Base-by-base conservation (phyloP, 1,139 yeast genomes). In the Debaryomyces sp. region DNA sequence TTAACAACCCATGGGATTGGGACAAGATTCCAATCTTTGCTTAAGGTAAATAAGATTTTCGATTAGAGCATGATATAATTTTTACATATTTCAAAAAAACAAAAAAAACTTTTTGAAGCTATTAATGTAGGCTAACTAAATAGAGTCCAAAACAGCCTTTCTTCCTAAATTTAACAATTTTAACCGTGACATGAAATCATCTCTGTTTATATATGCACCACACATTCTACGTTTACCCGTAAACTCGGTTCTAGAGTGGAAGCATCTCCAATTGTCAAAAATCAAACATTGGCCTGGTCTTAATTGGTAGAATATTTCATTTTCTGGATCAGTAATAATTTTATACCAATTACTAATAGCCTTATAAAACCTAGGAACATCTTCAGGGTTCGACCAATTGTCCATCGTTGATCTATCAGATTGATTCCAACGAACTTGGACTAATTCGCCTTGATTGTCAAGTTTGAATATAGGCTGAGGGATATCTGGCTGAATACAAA, bases 1-100 rank as follows among this genome's bases (percentile, higher is more conserved):
- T 90, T 75, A 90, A 90, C 68, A 89, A 90, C 65, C 96, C 97
- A 53, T 84, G 85, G 81, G 82, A 75, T 59, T 88, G 95, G 95
- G 80, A 78, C 56, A 71, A 76, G 54, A 72, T 77, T 57, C 85
- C 86, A 50, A 77, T 76, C 52, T 81, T 82, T 54, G 62, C 53
- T 41, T 69, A 63, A 51, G 15, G 10, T 23, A 26, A 6, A n/a
- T 13, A 22, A 3, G 22, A 21, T 34, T 34, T 35, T 6, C 6
- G 24, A n/a, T 35, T 35, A 12, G 26, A 22, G 10, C n/a, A 12
- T 12, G 21, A 15, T 23, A 37, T 23, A 37, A 12, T n/a, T 8
- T 13, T 40, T 40, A 15, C 22, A 15, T 42, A 15, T 42, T 30
- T 37, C 23, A 44, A 32, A 27, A 38, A 37, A 37, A 38, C 21